Percentiles rank a stretch among this genome's conserved stretches.
These are phyloP conservation scores for Blastocystis sp. DNA, from an alignment of 352 stramenopile species.

Conservation along the genomic window DNA sequence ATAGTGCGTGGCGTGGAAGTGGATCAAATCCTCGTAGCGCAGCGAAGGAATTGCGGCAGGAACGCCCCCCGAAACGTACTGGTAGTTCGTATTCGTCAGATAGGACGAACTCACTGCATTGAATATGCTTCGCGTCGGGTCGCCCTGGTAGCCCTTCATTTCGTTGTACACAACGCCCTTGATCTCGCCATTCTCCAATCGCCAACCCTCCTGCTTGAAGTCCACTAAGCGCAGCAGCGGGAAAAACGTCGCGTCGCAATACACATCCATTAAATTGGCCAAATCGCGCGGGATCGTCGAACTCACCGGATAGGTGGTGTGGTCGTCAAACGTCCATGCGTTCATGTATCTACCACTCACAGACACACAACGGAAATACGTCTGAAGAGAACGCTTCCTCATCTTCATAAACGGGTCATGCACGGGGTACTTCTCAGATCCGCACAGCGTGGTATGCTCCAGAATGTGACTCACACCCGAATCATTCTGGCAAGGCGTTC, in stretches of 20 bases:
- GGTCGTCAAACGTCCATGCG: slow-evolving; percentile 89
- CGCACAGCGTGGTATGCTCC: slow-evolving; percentile 82
- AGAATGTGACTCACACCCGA: slow-evolving; percentile 97
- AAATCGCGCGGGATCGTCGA: slow-evolving; percentile 84
- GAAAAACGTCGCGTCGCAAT: slow-evolving; percentile 94
- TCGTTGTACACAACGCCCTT: slow-evolving; percentile 77
- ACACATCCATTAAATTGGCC: slow-evolving; percentile 77
- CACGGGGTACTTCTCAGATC: slow-evolving; percentile 91
- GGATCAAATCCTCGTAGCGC: slow-evolving; percentile 82
- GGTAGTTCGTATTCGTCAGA: slow-evolving; percentile 79
- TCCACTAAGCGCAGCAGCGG: slow-evolving; percentile 85
- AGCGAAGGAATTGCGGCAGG: slow-evolving; percentile 81
- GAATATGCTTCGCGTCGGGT: slow-evolving; percentile 45
- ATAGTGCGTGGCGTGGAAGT: slow-evolving; percentile 85
- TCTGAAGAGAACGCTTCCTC: slow-evolving; percentile 95
- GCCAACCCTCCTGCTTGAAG: slow-evolving; percentile 86
- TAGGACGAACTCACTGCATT: slow-evolving; percentile 60
- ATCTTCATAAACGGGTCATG: slow-evolving; percentile 99
- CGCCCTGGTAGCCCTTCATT: slow-evolving; percentile 59
- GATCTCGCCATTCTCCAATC: slow-evolving; percentile 81
- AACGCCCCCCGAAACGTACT: slow-evolving; percentile 83
- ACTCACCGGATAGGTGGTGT: slow-evolving; percentile 98
- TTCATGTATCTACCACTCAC: slow-evolving; percentile 89
- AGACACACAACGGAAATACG: slow-evolving; percentile 71
- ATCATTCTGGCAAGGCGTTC: slow-evolving; percentile 91